Conservation (phyloP, 1,284 basidiomycete species). For the Amylostereum areolatum region DNA sequence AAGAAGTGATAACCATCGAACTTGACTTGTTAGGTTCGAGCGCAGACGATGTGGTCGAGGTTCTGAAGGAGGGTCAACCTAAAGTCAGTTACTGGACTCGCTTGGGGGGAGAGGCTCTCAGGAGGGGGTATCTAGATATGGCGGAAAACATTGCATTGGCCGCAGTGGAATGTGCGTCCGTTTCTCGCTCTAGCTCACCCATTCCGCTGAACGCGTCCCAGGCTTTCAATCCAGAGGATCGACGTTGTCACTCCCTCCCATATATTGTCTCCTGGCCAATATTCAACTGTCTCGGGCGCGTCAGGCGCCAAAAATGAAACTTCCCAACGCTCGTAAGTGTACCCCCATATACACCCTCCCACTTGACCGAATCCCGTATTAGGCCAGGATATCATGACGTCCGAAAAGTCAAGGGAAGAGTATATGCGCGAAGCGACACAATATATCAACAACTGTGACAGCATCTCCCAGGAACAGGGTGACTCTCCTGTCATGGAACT, state of each 20-base stretch:
- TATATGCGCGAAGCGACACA: slow-evolving; percentile 66
- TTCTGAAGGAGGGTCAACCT: slow-evolving; percentile 65
- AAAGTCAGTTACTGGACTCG: slow-evolving; percentile 70
- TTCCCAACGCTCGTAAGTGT: slow-evolving; percentile 67
- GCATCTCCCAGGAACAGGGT: slow-evolving; percentile 43
- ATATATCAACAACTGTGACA: slow-evolving; percentile 62
- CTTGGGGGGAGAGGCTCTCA: slow-evolving; percentile 75
- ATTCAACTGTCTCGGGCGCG: slow-evolving; percentile 74
- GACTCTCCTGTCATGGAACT: slow-evolving; percentile 39
- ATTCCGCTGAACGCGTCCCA: slow-evolving; percentile 17
- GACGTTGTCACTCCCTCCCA: slow-evolving; percentile 46
- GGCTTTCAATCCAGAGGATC: slow-evolving; percentile 50
- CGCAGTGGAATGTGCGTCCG: slow-evolving; percentile 56
- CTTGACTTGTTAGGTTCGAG: slow-evolving; percentile 71
- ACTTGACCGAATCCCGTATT: slow-evolving; percentile 7
- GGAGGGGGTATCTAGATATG: slow-evolving; percentile 57
- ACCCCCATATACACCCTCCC: slow-evolving; percentile 1
- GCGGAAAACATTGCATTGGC: slow-evolving; percentile 63
- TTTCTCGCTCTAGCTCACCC: not conserved
- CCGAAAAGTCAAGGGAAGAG: slow-evolving; percentile 62
- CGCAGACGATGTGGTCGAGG: slow-evolving; percentile 65
- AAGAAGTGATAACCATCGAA: slow-evolving; percentile 77
- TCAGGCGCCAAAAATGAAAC: slow-evolving; percentile 73
- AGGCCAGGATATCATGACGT: slow-evolving; percentile 67
- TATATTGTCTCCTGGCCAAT: slow-evolving; percentile 80